Evolutionary conservation across 2,329 filamentous ascomycete genomes (phyloP).

Genomic region (Aureobasidium sp.): DNA sequence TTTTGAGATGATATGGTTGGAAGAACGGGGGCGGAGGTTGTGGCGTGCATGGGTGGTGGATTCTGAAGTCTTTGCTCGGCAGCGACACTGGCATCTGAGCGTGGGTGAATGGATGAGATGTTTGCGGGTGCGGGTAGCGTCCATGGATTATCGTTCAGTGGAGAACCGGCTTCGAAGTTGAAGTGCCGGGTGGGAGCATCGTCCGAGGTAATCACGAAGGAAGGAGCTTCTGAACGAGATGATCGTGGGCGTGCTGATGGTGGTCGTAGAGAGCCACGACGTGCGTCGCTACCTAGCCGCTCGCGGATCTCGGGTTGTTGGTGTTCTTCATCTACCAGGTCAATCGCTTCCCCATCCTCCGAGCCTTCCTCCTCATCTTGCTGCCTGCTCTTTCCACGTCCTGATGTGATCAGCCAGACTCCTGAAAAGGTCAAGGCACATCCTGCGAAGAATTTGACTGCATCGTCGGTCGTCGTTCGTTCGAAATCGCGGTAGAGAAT

Average conservation of each 20-base stretch:
- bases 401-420: constrained; percentile 94
- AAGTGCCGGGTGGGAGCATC: constrained; percentile 4
- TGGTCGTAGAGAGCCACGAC: background rate
- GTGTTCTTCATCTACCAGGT: constrained; percentile 34
- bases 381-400: constrained; percentile 55
- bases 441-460: constrained; percentile 79
- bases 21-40: constrained; percentile 28
- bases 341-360: constrained; percentile 37
- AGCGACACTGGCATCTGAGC: constrained; percentile 21
- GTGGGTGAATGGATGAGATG: constrained; percentile 26
- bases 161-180: constrained; percentile 14
- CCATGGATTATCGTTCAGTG: constrained; percentile 6
- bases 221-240: constrained; percentile 18
- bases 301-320: constrained; percentile 24
- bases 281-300: constrained; percentile 16
- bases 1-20: constrained; percentile 21
- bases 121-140: constrained; percentile 20
- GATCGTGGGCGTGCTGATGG: background rate
- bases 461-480: constrained; percentile 64
- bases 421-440: constrained; percentile 90
- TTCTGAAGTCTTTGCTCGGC: constrained; percentile 17
- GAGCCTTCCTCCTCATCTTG: constrained; percentile 38
- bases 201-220: constrained; percentile 21
- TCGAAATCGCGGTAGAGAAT: constrained; percentile 94
- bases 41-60: constrained; percentile 29